Base-by-base conservation (phyloP, 129 eudicot genomes). In the Artemisia tridentata region DNA sequence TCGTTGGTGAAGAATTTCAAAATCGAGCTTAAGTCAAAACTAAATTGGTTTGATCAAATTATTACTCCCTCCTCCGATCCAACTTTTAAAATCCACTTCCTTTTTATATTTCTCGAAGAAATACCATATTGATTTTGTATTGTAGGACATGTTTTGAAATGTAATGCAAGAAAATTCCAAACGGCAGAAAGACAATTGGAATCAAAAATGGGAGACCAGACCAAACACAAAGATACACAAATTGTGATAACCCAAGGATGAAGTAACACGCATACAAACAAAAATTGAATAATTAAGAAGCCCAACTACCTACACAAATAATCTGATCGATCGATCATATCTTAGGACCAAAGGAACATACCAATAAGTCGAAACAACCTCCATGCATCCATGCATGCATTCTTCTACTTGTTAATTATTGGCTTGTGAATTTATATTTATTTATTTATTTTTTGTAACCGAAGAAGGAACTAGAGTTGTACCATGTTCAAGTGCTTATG, bases 341-440 rank as follows among this genome's bases (percentile, higher is more conserved):
- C 77, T 72, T 72, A 72, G 70, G 62, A 3, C 51, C 10, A 18
- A 72, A 62, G 77, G 69, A 7, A 62, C 13, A 15, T n/a, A 68
- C 56, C 49, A 68, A 51, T 18, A 27, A 29, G 48, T 68, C 73
- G 7, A 68, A 51, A 68, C 23, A 49, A 21, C 45, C 72, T 25
- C 66, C 3, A 29, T 16, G 7, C 12, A 34, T 12, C 7, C 71
- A 48, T 67, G 41, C 49, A n/a, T n/a, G n/a, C n/a, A n/a, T n/a
- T n/a, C n/a, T n/a, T n/a, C 34, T 38, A 27, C 34, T 4, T 29
- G 6, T 29, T 25, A 21, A 25, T 25, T 27, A 27, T 27, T 27
- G 31, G 31, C 61, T 62, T 50, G 46, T 49, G 60, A 27, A 50
- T 3, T 9, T 21, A 45, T 46, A 65, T 1, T 45, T 2, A 31